Evolutionary conservation across 441 rosid genomes (phyloP).

Genomic region (Mallotus repandus): DNA sequence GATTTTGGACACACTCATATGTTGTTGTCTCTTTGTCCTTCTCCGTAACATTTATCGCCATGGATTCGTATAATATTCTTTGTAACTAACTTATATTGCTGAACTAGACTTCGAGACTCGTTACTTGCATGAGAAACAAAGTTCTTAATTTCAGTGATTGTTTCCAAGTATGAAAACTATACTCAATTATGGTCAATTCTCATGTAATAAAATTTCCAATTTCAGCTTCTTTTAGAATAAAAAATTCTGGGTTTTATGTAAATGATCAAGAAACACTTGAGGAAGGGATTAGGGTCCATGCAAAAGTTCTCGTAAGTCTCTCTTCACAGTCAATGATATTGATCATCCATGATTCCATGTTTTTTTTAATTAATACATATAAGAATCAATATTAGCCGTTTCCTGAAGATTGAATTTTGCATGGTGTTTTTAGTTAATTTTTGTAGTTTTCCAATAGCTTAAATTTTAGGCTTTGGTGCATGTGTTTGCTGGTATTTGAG

Average conservation of each 20-base stretch:
- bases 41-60: background rate
- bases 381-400: background rate
- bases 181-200: background rate
- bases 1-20: conserved; percentile 21
- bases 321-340: background rate
- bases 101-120: background rate
- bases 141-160: background rate
- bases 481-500: background rate
- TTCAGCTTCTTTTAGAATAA: background rate
- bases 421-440: no score
- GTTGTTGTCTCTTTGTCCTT: conserved; percentile 19
- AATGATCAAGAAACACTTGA: background rate
- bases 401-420: background rate
- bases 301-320: background rate
- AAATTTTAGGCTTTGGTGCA: background rate
- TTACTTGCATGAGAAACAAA: background rate
- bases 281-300: background rate
- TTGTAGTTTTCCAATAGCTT: no score
- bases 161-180: conserved; percentile 18
- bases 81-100: background rate
- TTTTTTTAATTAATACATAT: background rate
- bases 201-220: conserved; percentile 14
- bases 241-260: conserved; percentile 1
- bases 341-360: background rate
- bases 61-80: background rate